These are phyloP conservation scores for Penicillium sp. DNA, from an alignment of 2,329 filamentous ascomycete genomes.

Conservation along the genomic window DNA sequence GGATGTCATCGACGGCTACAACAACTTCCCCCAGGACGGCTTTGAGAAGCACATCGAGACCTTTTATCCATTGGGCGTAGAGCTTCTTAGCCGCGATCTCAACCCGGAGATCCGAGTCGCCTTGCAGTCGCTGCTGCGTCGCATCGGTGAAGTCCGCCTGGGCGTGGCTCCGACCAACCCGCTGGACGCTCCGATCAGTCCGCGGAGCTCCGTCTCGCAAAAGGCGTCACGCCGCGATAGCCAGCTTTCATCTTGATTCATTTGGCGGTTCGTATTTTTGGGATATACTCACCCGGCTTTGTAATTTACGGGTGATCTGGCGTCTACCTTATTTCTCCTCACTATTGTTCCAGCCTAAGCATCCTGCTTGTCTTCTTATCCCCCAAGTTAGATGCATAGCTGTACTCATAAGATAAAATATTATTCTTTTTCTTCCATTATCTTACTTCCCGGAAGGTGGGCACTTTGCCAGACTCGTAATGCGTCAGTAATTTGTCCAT, in stretches of 20 bases:
- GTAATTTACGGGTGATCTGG: constrained; percentile 17
- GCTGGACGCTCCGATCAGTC: constrained; percentile 27
- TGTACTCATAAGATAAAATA: constrained; percentile 25
- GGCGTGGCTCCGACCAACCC: constrained; percentile 41
- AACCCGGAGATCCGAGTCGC: constrained; percentile 72
- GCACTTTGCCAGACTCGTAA: constrained; percentile 51
- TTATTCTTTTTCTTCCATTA: constrained; percentile 5
- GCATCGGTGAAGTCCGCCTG: constrained; percentile 72
- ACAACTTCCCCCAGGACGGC: constrained; percentile 71
- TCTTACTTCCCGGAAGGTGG: constrained; percentile 36
- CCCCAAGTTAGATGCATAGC: constrained; percentile 18
- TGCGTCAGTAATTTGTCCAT: constrained; percentile 79
- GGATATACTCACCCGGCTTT: constrained; percentile 29
- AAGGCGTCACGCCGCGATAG: constrained; percentile 30
- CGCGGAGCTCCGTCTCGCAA: constrained; percentile 36
- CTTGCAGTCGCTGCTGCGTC: constrained; percentile 69
- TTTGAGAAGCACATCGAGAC: constrained; percentile 74
- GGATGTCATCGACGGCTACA: constrained; percentile 90
- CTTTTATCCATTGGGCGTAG: constrained; percentile 83
- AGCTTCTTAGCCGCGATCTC: constrained; percentile 76
- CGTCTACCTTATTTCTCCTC: constrained; percentile 12
- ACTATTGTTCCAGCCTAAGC: constrained; percentile 5
- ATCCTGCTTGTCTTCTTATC: constrained; percentile 1
- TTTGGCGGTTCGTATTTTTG: constrained; percentile 21
- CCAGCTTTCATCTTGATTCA: constrained; percentile 19